These are phyloP conservation scores for Amanita pallidorosea DNA, from an alignment of 768 basidiomycete species.

Conservation along the genomic window DNA sequence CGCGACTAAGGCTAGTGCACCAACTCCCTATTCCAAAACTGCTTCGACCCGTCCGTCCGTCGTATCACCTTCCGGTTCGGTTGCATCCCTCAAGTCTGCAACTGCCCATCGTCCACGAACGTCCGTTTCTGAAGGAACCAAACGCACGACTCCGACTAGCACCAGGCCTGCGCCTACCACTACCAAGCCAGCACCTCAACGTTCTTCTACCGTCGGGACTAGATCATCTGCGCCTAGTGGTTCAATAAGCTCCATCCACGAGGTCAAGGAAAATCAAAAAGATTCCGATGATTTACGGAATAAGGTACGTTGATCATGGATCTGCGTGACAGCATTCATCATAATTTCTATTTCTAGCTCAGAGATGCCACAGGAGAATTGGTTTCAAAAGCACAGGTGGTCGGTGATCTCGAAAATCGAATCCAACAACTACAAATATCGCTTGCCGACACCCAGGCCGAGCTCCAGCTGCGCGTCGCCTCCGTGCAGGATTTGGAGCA, in stretches of 20 bases:
- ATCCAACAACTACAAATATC: conserved; percentile 37
- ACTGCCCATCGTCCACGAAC: conserved; percentile 48
- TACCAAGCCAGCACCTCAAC: conserved; percentile 17
- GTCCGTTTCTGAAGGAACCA: conserved; percentile 51
- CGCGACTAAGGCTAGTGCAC: conserved; percentile 24
- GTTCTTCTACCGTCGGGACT: conserved; percentile 21
- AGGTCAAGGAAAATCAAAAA: conserved; percentile 47
- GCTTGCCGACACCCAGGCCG: conserved; percentile 33
- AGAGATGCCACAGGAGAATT: conserved; percentile 45
- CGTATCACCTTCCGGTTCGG: conserved; percentile 45
- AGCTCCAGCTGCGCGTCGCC: conserved; percentile 35
- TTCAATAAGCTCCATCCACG: conserved; percentile 69
- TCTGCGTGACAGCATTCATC: background rate
- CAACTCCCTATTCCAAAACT: conserved; percentile 29
- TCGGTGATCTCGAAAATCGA: conserved; percentile 43
- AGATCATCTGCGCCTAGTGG: conserved; percentile 36
- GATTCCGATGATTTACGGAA: conserved; percentile 2
- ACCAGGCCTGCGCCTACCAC: conserved; percentile 28
- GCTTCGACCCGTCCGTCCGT: conserved; percentile 34
- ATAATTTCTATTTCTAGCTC: conserved; percentile 31
- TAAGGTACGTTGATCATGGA: conserved; percentile 17
- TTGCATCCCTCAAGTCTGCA: conserved; percentile 33
- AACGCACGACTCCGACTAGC: conserved; percentile 30
- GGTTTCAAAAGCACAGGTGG: conserved; percentile 36
- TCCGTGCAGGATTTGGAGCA: conserved; percentile 35